These are phyloP conservation scores for Rosellinia necatrix DNA, from an alignment of 2,329 filamentous ascomycete species.

Conservation along the genomic window DNA sequence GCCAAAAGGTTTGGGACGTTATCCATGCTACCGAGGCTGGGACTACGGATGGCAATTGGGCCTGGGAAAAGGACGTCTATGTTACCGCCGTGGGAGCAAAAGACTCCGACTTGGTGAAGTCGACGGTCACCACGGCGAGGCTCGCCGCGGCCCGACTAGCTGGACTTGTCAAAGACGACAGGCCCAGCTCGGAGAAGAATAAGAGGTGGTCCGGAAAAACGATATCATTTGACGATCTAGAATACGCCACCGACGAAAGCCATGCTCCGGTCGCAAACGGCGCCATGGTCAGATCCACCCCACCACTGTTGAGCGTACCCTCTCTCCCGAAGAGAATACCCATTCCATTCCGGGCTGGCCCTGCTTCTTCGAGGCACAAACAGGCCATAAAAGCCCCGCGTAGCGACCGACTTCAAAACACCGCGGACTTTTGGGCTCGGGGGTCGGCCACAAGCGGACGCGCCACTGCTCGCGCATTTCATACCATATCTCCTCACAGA, in stretches of 20 bases:
- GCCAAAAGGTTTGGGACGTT: constrained; percentile 36
- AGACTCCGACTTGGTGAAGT: constrained; percentile 29
- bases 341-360: background rate
- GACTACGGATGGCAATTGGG: constrained; percentile 30
- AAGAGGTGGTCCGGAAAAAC: constrained; percentile 44
- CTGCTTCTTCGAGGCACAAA: constrained; percentile 23
- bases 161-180: constrained; percentile 35
- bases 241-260: constrained; percentile 26
- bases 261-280: background rate
- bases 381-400: constrained; percentile 13
- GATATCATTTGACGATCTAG: constrained; percentile 44
- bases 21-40: constrained; percentile 31
- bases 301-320: background rate
- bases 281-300: background rate
- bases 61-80: constrained; percentile 40
- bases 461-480: constrained; percentile 13
- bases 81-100: constrained; percentile 39
- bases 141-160: constrained; percentile 40
- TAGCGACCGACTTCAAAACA: background rate
- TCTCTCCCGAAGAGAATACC: background rate
- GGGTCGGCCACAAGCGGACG: background rate
- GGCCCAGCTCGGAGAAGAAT: constrained; percentile 38
- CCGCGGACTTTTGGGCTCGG: background rate
- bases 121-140: constrained; percentile 36
- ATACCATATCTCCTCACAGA: constrained; percentile 4